These are phyloP conservation scores for Monosporascus cannonballus DNA, from an alignment of 2,329 filamentous ascomycete genomes.

Conservation along the genomic window DNA sequence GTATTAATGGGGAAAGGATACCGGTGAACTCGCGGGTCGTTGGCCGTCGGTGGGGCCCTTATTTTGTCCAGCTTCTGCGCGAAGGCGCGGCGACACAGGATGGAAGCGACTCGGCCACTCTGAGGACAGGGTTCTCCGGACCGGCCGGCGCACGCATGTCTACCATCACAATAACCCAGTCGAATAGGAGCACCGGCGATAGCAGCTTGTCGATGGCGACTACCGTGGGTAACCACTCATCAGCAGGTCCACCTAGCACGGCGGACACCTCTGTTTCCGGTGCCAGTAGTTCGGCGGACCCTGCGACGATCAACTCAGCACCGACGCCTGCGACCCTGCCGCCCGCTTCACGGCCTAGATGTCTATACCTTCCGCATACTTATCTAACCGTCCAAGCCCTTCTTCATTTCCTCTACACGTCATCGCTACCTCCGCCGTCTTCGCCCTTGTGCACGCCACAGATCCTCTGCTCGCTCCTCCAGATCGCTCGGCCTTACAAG, in stretches of 20 bases:
- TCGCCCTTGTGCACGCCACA: constrained; percentile 86
- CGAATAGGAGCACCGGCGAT: constrained; percentile 45
- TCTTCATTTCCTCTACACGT: constrained; percentile 90
- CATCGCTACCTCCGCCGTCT: constrained; percentile 68
- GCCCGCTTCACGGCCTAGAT: constrained; percentile 67
- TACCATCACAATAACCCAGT: constrained; percentile 76
- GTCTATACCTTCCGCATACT: constrained; percentile 90
- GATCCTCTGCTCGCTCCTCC: constrained; percentile 89
- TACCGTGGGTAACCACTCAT: constrained; percentile 28
- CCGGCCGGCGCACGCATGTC: constrained; percentile 66
- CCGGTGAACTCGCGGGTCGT: constrained; percentile 90
- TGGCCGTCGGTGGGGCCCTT: constrained; percentile 85
- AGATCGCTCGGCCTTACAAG: constrained; percentile 88
- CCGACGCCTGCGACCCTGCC: constrained; percentile 52
- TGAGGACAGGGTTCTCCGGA: constrained; percentile 57
- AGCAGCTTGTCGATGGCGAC: constrained; percentile 41
- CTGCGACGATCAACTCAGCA: constrained; percentile 45
- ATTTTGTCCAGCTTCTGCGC: constrained; percentile 85
- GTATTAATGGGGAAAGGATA: constrained; percentile 83
- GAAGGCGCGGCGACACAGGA: constrained; percentile 71
- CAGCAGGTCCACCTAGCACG: constrained; percentile 35
- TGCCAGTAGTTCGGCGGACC: constrained; percentile 33
- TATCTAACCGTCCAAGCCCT: constrained; percentile 83
- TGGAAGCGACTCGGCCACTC: constrained; percentile 67
- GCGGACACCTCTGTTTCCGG: constrained; percentile 38